These are phyloP conservation scores for Daedaleopsis sinensis DNA, from an alignment of 768 basidiomycete species.

Conservation along the genomic window DNA sequence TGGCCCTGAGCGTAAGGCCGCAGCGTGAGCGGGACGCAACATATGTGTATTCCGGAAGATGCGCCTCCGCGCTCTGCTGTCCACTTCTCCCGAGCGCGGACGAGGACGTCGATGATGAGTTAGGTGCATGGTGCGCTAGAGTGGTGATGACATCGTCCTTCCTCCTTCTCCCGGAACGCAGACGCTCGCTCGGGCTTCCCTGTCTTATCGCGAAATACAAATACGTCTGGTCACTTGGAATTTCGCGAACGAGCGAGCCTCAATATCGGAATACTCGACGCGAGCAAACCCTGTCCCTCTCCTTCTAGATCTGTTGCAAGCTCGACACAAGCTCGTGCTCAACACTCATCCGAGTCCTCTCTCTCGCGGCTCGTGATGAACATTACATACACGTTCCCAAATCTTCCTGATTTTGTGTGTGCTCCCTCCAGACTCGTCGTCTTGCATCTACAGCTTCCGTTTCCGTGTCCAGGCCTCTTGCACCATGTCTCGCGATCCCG, in stretches of 20 bases:
- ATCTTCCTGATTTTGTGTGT: no score
- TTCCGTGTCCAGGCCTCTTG: neutral
- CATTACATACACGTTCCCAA: no score
- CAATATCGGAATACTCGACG: neutral
- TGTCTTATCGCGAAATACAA: neutral
- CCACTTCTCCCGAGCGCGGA: neutral
- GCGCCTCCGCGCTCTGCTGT: no score
- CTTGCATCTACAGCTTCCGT: neutral
- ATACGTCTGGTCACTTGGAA: neutral
- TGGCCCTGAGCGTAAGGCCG: neutral
- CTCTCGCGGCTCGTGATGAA: neutral
- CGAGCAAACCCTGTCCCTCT: neutral
- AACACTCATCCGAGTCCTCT: neutral
- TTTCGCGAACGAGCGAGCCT: neutral
- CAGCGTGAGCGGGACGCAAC: neutral
- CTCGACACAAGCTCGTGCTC: neutral
- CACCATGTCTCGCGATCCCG: conserved; percentile 16
- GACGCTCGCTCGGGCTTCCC: neutral
- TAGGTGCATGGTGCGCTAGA: neutral
- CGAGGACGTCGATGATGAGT: neutral
- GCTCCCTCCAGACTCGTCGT: neutral
- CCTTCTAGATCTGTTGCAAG: neutral
- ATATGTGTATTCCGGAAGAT: neutral
- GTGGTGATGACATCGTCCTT: neutral
- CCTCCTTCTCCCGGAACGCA: neutral